Evolutionary conservation across 2,329 filamentous ascomycete species (phyloP), one percentile per base, ranked within the genome.

Genomic region (Plenodomus tracheiphilus): DNA sequence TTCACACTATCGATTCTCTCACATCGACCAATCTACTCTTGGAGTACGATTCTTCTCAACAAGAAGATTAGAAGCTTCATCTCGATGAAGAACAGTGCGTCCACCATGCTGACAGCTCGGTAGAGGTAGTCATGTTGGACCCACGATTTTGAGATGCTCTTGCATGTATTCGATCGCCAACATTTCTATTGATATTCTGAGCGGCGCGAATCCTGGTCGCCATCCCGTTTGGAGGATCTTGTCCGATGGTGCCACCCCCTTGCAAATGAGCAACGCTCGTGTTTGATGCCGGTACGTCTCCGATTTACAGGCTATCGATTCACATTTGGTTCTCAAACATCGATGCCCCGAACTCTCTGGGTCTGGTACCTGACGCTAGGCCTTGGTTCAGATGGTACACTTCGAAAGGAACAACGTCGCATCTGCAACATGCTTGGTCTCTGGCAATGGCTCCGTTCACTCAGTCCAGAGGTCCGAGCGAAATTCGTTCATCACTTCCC

Each of bases 1-100:
- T 47, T 43, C 50, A 41, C 43, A 46, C 43, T 50, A 53, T 53
- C 40, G 50, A 53, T 46, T 41, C 18, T 32, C 46, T 37, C 42
- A 46, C 42, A 42, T 40, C 34, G 28, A 32, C 28, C 28, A 7
- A 32, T 32, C 28, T 32, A 32, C 22, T 25, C 22, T 10, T 10
- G 10, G 10, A 10, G 13, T 4, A 32, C 13, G 4, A 15, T 15
- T 15, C 28, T 32, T 43, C 43, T 43, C 50, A 50, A 47, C 47
- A 50, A 50, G 47, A 50, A 13, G 34, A 19, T 11, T n/a, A 46
- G 43, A 39, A 39, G 41, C 38, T 41, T 35, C 21, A 25, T 41
- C 21, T 43, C 40, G 32, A 50, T 46, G 37, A 40, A 50, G 50
- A 47, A 13, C 47, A 43, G 21, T 50, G 43, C 50, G 21, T 53